These are phyloP conservation scores for Pyrenophora seminiperda DNA, from an alignment of 2,329 filamentous ascomycete genomes.

Conservation along the genomic window DNA sequence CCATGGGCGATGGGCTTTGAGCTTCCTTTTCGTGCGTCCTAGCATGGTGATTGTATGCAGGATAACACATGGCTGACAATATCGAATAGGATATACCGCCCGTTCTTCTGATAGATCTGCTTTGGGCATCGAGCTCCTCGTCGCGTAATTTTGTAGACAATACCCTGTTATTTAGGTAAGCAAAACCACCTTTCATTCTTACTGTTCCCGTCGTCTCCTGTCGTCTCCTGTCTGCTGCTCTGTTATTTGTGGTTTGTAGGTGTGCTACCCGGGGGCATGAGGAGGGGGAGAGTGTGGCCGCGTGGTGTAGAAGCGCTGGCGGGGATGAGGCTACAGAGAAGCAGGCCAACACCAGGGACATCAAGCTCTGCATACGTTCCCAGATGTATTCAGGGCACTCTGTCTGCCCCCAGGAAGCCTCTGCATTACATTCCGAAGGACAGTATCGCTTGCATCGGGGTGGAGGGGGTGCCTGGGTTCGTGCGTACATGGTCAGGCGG, in stretches of 20 bases:
- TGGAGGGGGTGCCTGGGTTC: neutral
- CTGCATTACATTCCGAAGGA: neutral
- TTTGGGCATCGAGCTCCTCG: slow-evolving; percentile 36
- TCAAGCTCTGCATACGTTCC: slow-evolving; percentile 4
- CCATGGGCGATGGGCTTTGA: neutral
- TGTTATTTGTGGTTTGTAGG: neutral
- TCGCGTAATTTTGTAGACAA: slow-evolving; percentile 33
- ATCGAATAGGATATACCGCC: slow-evolving; percentile 32
- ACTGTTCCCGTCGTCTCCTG: neutral
- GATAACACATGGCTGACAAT: slow-evolving; percentile 11
- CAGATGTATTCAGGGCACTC: neutral
- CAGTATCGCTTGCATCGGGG: neutral
- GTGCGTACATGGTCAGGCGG: neutral
- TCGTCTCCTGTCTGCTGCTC: neutral
- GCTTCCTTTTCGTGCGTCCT: neutral
- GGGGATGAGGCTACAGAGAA: slow-evolving; percentile 9
- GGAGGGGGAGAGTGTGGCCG: slow-evolving; percentile 2
- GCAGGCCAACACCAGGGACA: slow-evolving; percentile 5
- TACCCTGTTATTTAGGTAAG: slow-evolving; percentile 42
- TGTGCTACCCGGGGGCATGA: neutral
- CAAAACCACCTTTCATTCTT: slow-evolving; percentile 12
- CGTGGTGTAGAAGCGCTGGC: slow-evolving; percentile 3
- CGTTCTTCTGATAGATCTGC: slow-evolving; percentile 39
- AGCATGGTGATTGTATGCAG: neutral
- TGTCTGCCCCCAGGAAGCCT: slow-evolving; percentile 3